Percentiles rank a stretch among this genome's conserved stretches.
phyloP scores from a whole-genome alignment of 805 yeast species.

The Starmera pachycereana region DNA sequence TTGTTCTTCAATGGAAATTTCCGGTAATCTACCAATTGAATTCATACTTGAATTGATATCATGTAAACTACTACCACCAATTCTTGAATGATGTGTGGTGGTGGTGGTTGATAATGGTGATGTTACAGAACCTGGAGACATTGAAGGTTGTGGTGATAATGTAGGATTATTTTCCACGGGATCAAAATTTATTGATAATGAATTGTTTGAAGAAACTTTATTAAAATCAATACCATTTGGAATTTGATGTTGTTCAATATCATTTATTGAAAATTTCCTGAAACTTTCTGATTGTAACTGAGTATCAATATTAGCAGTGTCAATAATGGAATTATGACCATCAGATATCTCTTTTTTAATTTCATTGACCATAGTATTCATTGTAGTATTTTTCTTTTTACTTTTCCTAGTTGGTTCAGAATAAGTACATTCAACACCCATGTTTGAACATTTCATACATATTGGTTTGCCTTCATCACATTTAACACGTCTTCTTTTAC shows the following conservation, averaged over 20 bases:
- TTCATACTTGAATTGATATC: too few relatives aligned
- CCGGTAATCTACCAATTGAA: too few relatives aligned
- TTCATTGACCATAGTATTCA: background rate
- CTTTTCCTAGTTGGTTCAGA: conserved; percentile 19
- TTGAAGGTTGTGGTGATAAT: conserved; percentile 20
- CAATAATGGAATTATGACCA: background rate
- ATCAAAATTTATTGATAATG: conserved; percentile 14
- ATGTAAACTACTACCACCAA: background rate
- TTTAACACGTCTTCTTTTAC: conserved; percentile 83
- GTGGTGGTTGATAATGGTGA: conserved; percentile 12
- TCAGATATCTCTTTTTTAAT: background rate
- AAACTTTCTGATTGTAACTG: too few relatives aligned
- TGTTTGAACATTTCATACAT: conserved; percentile 69
- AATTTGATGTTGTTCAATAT: too few relatives aligned
- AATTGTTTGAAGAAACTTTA: background rate
- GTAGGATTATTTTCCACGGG: conserved; percentile 19
- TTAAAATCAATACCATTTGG: too few relatives aligned
- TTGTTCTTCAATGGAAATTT: too few relatives aligned
- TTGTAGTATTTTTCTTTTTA: background rate
- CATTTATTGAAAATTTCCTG: too few relatives aligned
- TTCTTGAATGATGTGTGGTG: too few relatives aligned
- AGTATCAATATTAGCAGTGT: too few relatives aligned
- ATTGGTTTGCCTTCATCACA: conserved; percentile 82
- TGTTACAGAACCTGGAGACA: conserved; percentile 17
- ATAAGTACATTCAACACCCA: conserved; percentile 73